These are phyloP conservation scores for Peribolospora baueri DNA, from an alignment of 768 basidiomycete species.

Conservation along the genomic window DNA sequence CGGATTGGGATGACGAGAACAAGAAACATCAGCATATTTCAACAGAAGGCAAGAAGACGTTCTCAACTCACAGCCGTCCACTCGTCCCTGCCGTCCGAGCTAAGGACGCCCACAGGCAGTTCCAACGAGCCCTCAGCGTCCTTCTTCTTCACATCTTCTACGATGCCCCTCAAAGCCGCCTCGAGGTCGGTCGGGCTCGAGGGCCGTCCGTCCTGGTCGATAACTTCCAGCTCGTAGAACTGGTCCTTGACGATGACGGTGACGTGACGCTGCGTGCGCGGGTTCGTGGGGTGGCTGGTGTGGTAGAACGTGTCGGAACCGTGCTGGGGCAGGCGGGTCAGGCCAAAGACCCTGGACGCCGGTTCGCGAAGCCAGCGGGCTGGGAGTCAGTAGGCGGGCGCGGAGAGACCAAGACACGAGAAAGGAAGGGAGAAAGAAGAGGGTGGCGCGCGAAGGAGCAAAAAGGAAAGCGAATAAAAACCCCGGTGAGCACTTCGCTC, in stretches of 20 bases:
- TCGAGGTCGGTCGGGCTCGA: constrained; percentile 22
- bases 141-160: constrained; percentile 32
- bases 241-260: constrained; percentile 50
- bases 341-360: constrained; percentile 33
- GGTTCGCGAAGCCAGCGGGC: constrained; percentile 13
- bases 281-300: constrained; percentile 24
- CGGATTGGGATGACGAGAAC: constrained; percentile 1
- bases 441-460: background rate
- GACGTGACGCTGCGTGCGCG: constrained; percentile 30
- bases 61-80: constrained; percentile 44
- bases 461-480: background rate
- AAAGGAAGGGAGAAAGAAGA: background rate
- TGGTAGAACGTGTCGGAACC: constrained; percentile 40
- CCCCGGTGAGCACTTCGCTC: too few species aligned
- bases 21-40: background rate
- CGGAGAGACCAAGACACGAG: background rate
- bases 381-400: constrained; percentile 5
- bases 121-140: constrained; percentile 33
- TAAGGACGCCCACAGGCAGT: constrained; percentile 42
- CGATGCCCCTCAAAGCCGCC: constrained; percentile 24
- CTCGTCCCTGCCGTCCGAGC: constrained; percentile 50
- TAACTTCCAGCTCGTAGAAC: constrained; percentile 52
- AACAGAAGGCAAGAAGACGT: background rate
- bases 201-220: constrained; percentile 18
- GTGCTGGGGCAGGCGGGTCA: constrained; percentile 44